Percentiles rank a stretch among this genome's conserved stretches.
Conservation (phyloP, 2,329 filamentous ascomycete species). For the Cryphonectria naterciae region DNA sequence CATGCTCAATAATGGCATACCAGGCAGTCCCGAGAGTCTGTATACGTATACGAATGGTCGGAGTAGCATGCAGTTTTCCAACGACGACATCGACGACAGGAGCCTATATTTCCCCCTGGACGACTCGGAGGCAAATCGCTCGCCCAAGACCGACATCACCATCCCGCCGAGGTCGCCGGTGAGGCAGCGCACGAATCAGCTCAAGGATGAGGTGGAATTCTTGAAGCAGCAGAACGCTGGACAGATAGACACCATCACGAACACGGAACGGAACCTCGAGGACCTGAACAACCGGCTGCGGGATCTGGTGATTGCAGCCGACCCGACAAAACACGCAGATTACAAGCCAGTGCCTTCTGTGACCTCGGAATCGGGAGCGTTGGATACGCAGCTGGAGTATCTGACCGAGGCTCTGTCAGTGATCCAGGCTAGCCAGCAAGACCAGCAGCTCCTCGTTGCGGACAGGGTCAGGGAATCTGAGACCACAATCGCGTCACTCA, state of each 20-base stretch:
- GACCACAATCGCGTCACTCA: conserved; percentile 33
- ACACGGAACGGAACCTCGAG: conserved; percentile 69
- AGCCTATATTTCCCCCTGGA: conserved; percentile 74
- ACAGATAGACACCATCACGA: conserved; percentile 57
- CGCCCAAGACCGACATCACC: conserved; percentile 53
- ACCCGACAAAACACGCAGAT: conserved; percentile 57
- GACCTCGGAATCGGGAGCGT: conserved; percentile 47
- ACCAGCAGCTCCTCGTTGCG: conserved; percentile 38
- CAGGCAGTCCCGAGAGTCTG: conserved; percentile 77
- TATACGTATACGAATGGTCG: conserved; percentile 69
- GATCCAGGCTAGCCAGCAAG: conserved; percentile 60
- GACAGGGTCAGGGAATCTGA: conserved; percentile 35
- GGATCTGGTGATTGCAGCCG: conserved; percentile 40
- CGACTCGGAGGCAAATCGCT: conserved; percentile 56
- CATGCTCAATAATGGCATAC: conserved; percentile 62
- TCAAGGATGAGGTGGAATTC: conserved; percentile 48
- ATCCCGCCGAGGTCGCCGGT: conserved; percentile 63
- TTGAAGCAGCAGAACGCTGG: conserved; percentile 42
- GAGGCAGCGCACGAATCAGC: conserved; percentile 56
- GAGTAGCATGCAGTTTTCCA: conserved; percentile 59
- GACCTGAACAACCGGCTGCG: conserved; percentile 57
- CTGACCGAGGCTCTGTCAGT: conserved; percentile 67
- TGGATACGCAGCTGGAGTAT: conserved; percentile 68
- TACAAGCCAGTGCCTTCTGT: conserved; percentile 50
- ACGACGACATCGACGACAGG: conserved; percentile 74